phyloP scores from a whole-genome alignment of 129 eudicot genomes.

The Saposhnikovia divaricata region DNA sequence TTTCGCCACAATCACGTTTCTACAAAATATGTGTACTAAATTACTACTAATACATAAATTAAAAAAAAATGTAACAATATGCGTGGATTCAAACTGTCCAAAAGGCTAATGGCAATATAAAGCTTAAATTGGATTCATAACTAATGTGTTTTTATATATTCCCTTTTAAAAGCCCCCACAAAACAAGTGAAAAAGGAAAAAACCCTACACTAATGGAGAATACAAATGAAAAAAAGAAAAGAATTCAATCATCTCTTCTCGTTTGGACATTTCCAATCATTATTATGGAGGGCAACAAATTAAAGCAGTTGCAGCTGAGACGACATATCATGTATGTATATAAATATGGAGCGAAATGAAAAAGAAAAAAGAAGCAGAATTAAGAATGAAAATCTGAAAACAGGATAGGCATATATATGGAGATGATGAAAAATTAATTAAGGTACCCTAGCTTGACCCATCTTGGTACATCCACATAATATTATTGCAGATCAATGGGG shows the following conservation, averaged over 20 bases:
- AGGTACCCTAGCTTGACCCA: neutral
- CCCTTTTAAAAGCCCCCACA: neutral
- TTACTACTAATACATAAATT: too few species aligned
- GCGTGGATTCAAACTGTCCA: too few species aligned
- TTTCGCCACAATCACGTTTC: too few species aligned
- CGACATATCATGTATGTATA: neutral
- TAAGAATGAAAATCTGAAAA: neutral
- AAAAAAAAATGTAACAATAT: too few species aligned
- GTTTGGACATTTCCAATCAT: conserved; percentile 7
- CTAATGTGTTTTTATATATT: neutral
- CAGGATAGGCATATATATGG: neutral
- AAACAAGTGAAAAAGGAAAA: neutral
- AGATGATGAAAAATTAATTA: neutral
- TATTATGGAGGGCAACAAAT: neutral
- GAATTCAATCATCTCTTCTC: neutral
- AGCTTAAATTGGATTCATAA: neutral
- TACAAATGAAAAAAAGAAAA: neutral
- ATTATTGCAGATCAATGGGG: conserved; percentile 5
- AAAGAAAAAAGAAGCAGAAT: neutral
- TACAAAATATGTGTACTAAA: too few species aligned
- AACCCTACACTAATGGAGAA: neutral
- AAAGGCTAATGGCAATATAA: neutral
- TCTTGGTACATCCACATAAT: neutral
- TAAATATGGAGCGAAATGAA: neutral
- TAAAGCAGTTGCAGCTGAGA: neutral